These are phyloP conservation scores for Solanum lycopersicoides DNA, from an alignment of 257 asterid genomes.

Conservation along the genomic window DNA sequence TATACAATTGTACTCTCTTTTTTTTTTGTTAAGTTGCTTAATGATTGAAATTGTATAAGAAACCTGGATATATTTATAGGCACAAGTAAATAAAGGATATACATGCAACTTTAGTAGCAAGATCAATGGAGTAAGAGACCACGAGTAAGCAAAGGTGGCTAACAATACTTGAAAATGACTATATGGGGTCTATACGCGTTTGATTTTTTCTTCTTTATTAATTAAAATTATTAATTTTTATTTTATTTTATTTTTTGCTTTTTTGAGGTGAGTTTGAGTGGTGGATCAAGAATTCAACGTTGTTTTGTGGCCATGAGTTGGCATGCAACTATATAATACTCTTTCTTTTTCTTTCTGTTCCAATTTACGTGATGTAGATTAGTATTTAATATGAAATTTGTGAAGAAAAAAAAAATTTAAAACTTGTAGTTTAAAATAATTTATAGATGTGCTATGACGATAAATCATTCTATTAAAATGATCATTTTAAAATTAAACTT, in stretches of 20 bases:
- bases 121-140: not conserved
- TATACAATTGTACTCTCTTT: not conserved
- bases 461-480: not conserved
- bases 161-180: not conserved
- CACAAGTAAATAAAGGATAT: not conserved
- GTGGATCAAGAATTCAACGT: not conserved
- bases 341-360: fast-evolving
- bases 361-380: fast-evolving
- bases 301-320: not conserved
- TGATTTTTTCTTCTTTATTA: not conserved
- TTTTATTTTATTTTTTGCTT: not conserved
- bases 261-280: not conserved
- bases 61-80: not conserved
- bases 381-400: too few relatives aligned
- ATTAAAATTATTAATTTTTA: not conserved
- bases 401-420: too few relatives aligned
- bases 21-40: not conserved
- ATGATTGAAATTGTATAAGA: not conserved
- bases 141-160: not conserved
- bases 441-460: not conserved
- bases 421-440: not conserved
- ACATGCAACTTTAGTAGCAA: not conserved
- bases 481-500: not conserved
- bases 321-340: not conserved
- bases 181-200: not conserved